phyloP scores from a whole-genome alignment of 2,329 filamentous ascomycete genomes.

The Drechslerella coelobrocha region DNA sequence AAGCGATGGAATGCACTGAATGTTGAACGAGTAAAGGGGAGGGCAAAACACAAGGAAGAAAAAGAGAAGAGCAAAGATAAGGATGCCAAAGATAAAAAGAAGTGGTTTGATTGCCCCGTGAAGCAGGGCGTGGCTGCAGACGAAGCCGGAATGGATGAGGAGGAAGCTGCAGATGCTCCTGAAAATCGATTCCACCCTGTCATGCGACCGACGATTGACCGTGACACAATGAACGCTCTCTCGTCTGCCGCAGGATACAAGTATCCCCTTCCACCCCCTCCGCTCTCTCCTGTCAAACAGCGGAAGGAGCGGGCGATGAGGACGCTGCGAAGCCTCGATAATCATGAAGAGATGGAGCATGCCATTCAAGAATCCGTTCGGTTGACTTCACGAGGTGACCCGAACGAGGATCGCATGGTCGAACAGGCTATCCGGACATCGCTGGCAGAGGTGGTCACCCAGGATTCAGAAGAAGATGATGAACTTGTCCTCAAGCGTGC shows the following conservation, averaged over 20 bases:
- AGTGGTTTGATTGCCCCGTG: constrained; percentile 37
- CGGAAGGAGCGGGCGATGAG: background rate
- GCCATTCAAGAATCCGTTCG: constrained; percentile 74
- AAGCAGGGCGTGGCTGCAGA: constrained; percentile 33
- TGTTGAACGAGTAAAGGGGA: constrained; percentile 66
- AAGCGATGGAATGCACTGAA: constrained; percentile 69
- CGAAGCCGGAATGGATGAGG: constrained; percentile 24
- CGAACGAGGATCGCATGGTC: constrained; percentile 72
- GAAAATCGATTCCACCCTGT: constrained; percentile 34
- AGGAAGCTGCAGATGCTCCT: constrained; percentile 43
- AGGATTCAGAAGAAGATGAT: constrained; percentile 54
- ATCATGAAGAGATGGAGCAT: constrained; percentile 68
- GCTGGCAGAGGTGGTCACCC: constrained; percentile 64
- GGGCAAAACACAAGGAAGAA: constrained; percentile 61
- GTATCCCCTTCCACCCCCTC: background rate
- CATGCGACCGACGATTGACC: constrained; percentile 24
- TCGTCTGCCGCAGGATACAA: constrained; percentile 14
- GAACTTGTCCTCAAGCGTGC: constrained; percentile 56
- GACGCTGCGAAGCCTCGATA: constrained; percentile 31
- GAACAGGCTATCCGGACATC: constrained; percentile 77
- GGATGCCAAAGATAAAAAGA: constrained; percentile 38
- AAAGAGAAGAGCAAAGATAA: constrained; percentile 46
- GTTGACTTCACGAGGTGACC: constrained; percentile 73
- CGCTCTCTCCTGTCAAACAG: background rate
- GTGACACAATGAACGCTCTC: constrained; percentile 28